Base-by-base conservation (phyloP, 208 protist genomes). In the Acanthamoeba royreba region DNA sequence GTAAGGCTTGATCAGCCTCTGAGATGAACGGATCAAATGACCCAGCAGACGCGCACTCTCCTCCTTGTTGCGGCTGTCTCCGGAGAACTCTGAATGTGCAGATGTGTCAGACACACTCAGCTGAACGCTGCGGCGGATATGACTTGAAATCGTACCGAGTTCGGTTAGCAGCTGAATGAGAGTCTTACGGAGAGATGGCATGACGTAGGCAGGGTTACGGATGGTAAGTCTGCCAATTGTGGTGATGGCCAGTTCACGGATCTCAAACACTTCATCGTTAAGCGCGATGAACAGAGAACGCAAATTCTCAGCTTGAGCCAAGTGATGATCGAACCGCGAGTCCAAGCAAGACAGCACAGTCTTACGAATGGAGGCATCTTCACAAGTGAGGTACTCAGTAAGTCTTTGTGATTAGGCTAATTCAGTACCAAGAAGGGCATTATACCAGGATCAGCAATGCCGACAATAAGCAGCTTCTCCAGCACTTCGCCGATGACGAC, bases 151-250 rank as follows among this genome's bases (percentile, higher is more conserved):
- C 22, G 63, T 38, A 88, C 79, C 96, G 9, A 99, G 85, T 87
- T 98, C 97, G 0, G 97, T 98, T 0, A 99, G 92, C 1, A 99
- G 85, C 77, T 98, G 98, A 42, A 99, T 95, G 9, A 99, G 95
- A 11, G 95, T 96, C 93, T 98, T 98, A 74, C 98, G 94, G 4
- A 99, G 93, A 13, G 95, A 93, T 17, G 98, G 98, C 94, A 99
- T 95, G 17, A 98, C 97, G 87, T 97, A 93, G 15, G 98, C 97
- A 0, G 98, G 98, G 94, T 99, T 99, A 81, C 92, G 92, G 19
- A 89, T 46, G 9, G 97, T 97, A 8, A 99, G 94, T 19, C 98
- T 90, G 35, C 98, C 98, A 49, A 99, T 96, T 4, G 98, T 94
- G n/a, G 22, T 52, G 19, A 99, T 96, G 17, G 97, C 96, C n/a